These are phyloP conservation scores for Ceriops decandra DNA, from an alignment of 345 rosid genomes.

Conservation along the genomic window DNA sequence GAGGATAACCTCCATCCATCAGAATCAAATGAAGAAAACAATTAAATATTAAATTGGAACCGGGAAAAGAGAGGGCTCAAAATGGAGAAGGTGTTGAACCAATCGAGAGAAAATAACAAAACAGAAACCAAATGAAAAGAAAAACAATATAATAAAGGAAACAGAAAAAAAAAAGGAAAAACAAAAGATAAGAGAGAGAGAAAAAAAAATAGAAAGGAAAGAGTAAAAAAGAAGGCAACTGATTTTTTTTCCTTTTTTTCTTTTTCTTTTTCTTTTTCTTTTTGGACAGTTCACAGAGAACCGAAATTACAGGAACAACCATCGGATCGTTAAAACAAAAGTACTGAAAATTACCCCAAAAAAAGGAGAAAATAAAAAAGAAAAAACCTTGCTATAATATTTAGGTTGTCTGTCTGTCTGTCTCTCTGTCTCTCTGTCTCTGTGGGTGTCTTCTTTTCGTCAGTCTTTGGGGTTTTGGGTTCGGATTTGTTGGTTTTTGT, in stretches of 20 bases:
- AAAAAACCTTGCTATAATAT: not conserved
- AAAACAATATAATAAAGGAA: not conserved
- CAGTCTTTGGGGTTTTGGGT: too few relatives aligned
- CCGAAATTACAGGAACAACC: conserved; percentile 22
- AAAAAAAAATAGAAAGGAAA: not conserved
- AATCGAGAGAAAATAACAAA: not conserved
- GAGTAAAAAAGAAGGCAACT: not conserved
- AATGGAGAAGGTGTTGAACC: not conserved
- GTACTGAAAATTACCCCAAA: not conserved
- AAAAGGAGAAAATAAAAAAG: not conserved
- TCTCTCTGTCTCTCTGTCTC: too few relatives aligned
- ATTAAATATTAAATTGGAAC: not conserved
- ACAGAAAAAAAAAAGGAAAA: not conserved
- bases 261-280: not conserved
- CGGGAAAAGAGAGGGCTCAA: not conserved
- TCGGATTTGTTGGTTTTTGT: too few relatives aligned
- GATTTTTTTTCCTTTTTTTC: not conserved
- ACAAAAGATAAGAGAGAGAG: not conserved
- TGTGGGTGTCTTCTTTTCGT: too few relatives aligned
- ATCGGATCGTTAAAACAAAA: not conserved
- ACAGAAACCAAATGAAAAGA: not conserved
- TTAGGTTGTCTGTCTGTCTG: too few relatives aligned
- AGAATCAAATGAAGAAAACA: not conserved
- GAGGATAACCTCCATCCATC: conserved; percentile 11
- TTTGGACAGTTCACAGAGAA: conserved; percentile 5